These are phyloP conservation scores for Ensete glaucum DNA, from an alignment of 176 grass and related monocot genomes.

Conservation along the genomic window DNA sequence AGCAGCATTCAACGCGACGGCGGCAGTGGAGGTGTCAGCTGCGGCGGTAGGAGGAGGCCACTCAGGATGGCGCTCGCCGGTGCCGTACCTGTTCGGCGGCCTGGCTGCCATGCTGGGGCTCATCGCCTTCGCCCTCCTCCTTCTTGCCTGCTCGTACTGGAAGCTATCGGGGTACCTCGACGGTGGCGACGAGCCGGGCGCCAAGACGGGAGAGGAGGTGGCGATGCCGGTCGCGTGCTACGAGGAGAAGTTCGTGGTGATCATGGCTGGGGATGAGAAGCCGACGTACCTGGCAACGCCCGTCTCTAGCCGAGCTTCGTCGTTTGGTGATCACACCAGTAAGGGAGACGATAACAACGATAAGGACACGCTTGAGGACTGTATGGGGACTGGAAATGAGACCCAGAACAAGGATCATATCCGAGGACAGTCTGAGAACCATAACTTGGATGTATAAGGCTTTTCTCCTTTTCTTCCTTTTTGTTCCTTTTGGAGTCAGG, in stretches of 20 bases:
- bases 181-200: slow-evolving; percentile 1
- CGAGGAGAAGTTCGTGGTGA: slow-evolving; percentile 86
- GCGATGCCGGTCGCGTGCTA: slow-evolving; percentile 30
- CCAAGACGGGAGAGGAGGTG: slow-evolving; percentile 29
- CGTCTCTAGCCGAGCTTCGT: slow-evolving; percentile 52
- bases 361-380: slow-evolving; percentile 24
- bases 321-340: slow-evolving; percentile 44
- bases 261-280: slow-evolving; percentile 89
- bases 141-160: slow-evolving; percentile 93
- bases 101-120: slow-evolving; percentile 88
- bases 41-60: slow-evolving; percentile 26
- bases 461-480: background rate
- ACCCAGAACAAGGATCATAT: background rate
- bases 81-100: slow-evolving; percentile 91
- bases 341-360: background rate
- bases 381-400: background rate
- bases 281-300: slow-evolving; percentile 82
- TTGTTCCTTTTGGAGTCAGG: too few species aligned
- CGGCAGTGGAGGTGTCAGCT: slow-evolving; percentile 24
- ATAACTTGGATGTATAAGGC: background rate
- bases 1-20: slow-evolving; percentile 48
- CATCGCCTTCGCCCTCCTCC: slow-evolving; percentile 81
- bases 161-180: slow-evolving; percentile 75
- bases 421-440: background rate
- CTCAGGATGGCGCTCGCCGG: slow-evolving; percentile 77